A percentile compares a stretch with the other conserved stretches of the same genome.
Conservation (phyloP, 495 filamentous ascomycete genomes). For the Aspergillus haitiensis region DNA sequence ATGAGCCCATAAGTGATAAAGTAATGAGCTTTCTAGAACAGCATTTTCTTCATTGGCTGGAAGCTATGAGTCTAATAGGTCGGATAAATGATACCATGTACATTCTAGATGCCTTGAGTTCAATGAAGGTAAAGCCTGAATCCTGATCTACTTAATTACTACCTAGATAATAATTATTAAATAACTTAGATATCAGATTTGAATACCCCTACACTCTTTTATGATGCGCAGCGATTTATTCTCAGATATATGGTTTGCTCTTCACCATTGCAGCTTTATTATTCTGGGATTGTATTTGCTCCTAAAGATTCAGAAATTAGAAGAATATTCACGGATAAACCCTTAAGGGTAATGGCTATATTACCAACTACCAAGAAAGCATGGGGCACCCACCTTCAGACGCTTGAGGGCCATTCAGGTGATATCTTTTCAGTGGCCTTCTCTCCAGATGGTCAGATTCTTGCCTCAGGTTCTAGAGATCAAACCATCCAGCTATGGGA, state of each 20-base stretch:
- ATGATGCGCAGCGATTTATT: slow-evolving; percentile 38
- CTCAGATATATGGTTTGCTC: slow-evolving; percentile 35
- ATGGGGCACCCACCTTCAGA: slow-evolving; percentile 10
- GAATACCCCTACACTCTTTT: slow-evolving; percentile 29
- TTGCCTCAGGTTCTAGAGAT: slow-evolving; percentile 19
- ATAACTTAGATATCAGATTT: slow-evolving; percentile 5
- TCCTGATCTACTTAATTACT: not conserved
- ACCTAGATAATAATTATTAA: not conserved
- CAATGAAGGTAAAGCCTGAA: not conserved
- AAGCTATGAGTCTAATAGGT: slow-evolving; percentile 24
- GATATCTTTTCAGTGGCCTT: not conserved
- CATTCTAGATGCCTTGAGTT: not conserved
- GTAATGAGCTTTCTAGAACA: not conserved
- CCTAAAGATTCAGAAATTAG: slow-evolving; percentile 32
- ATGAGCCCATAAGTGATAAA: slow-evolving; percentile 24
- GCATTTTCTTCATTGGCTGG: slow-evolving; percentile 40
- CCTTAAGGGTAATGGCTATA: slow-evolving; percentile 3
- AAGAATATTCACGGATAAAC: slow-evolving; percentile 6
- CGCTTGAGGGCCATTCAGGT: not conserved
- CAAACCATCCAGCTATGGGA: not conserved
- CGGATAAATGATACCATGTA: not conserved
- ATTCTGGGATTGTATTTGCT: slow-evolving; percentile 34
- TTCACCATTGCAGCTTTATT: slow-evolving; percentile 22
- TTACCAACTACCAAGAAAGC: slow-evolving; percentile 15
- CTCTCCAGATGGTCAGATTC: slow-evolving; percentile 16